Evolutionary conservation across 805 yeast genomes (phyloP), one percentile per base, ranked within the genome.

Genomic region (Starmerella apicola): DNA sequence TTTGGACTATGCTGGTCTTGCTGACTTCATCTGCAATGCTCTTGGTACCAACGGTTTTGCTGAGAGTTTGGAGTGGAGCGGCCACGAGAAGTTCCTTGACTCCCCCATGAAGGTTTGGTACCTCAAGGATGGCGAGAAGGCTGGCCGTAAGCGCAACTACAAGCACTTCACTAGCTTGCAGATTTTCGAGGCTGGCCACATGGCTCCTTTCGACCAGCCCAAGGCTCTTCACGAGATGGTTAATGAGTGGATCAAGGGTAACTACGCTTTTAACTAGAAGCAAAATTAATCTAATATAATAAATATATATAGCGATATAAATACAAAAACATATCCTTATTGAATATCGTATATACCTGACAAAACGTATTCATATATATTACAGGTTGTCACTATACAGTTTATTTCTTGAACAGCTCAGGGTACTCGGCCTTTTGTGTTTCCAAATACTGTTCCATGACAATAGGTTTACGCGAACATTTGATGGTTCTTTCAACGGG

Each of bases 131-230:
- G 74, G 70, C 34, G 57, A 63, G 37, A 57, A 59, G 37, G 81
- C 78, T n/a, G 85, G 85, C 50, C 73, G 72, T 49, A 77, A 72
- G 45, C 78, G 77, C 59, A 74, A 72, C 50, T 42, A 41, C 55
- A 76, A 73, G 32, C 52, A 74, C 39, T 78, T 84, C 57, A 79
- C 94, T 2, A 84, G 79, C 62, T 67, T 84, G 56, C 73, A 94
- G 59, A 69, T 84, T 35, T 82, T 64, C 52, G 85, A 78, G 52
- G 95, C 91, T 34, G 95, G 95, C 27, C 95, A 85, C 62, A 84
- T 85, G 95, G 94, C 83, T 49, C 94, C 95, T 17, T 77, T 66
- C 54, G 88, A 86, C 63, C 93, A 81, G 66, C 94, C 95, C n/a
- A 76, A 72, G 55, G 70, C 70, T 53, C 65, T 94, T 3, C 68